phyloP scores from a whole-genome alignment of 176 grass and related monocot genomes.

The Saccharum officinarum region DNA sequence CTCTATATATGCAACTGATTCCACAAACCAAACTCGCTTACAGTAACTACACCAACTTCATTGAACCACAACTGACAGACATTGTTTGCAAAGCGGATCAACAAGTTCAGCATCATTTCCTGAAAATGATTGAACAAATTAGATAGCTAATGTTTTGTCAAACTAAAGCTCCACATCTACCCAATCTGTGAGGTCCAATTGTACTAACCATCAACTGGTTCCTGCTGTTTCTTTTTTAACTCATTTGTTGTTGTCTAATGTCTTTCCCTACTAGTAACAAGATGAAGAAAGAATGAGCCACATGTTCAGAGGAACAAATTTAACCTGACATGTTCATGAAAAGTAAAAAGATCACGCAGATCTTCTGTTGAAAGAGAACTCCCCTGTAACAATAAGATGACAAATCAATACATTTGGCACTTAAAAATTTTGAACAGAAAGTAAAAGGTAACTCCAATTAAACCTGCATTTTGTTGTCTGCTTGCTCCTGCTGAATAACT shows the following conservation, averaged over 20 bases:
- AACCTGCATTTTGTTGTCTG: conserved; percentile 60
- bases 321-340: conserved; percentile 84
- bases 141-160: neutral
- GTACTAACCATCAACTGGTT: neutral
- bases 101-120: neutral
- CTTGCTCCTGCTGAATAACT: conserved; percentile 89
- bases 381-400: conserved; percentile 58
- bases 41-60: neutral
- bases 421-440: conserved; percentile 15
- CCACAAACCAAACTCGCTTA: neutral
- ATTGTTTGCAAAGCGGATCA: neutral
- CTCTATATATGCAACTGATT: neutral
- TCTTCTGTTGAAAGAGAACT: conserved; percentile 89
- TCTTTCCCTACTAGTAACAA: conserved; percentile 20
- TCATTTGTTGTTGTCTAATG: neutral
- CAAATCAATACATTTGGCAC: conserved; percentile 25
- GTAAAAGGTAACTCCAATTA: conserved; percentile 20
- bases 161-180: neutral
- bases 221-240: conserved; percentile 9
- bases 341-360: conserved; percentile 89
- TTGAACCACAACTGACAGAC: conserved; percentile 8
- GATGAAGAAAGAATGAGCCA: conserved; percentile 13
- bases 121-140: conserved; percentile 3
- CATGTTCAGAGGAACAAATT: conserved; percentile 14
- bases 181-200: conserved; percentile 6